Percentiles rank a stretch among this genome's conserved stretches.
These are phyloP conservation scores for Solanum hybrid DNA, from an alignment of 305 asterid genomes.

Conservation along the genomic window DNA sequence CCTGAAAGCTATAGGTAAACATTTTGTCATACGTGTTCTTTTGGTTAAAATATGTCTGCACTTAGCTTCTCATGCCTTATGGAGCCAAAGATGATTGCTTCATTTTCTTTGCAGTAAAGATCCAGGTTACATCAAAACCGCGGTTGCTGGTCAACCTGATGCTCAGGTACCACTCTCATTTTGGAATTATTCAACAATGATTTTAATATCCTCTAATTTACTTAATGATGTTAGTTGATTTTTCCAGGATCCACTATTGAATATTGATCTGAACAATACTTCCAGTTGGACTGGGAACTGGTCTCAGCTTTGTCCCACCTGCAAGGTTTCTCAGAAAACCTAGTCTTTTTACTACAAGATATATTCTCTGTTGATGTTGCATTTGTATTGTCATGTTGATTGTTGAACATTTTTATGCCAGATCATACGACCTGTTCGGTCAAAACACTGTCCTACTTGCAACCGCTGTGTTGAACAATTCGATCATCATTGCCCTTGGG, in stretches of 20 bases:
- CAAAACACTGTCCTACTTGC: slow-evolving; percentile 93
- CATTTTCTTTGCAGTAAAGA: slow-evolving; percentile 59
- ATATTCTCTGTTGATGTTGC: slow-evolving; percentile 4
- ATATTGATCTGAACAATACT: slow-evolving; percentile 55
- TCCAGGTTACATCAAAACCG: slow-evolving; percentile 68
- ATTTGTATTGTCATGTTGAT: slow-evolving; percentile 5
- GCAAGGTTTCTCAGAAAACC: slow-evolving; percentile 59
- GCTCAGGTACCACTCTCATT: slow-evolving; percentile 44
- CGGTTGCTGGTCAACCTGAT: slow-evolving; percentile 36
- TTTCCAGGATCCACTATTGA: slow-evolving; percentile 71
- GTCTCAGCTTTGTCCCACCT: slow-evolving; percentile 98
- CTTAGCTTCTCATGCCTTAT: not conserved
- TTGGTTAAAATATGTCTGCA: not conserved
- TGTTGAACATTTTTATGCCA: slow-evolving; percentile 15
- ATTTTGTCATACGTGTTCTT: not conserved
- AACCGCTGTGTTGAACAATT: slow-evolving; percentile 93
- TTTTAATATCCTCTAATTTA: not conserved
- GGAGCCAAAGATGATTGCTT: slow-evolving; percentile 1
- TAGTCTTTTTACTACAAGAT: slow-evolving; percentile 2
- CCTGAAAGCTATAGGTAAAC: not conserved
- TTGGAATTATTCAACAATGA: not conserved
- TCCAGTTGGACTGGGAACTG: slow-evolving; percentile 82
- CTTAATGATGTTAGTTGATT: slow-evolving; percentile 9
- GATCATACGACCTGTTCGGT: slow-evolving; percentile 93
- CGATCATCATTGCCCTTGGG: slow-evolving; percentile 99